Conservation (phyloP, 805 yeast species). For the Groenewaldozyma salmanticensis region DNA sequence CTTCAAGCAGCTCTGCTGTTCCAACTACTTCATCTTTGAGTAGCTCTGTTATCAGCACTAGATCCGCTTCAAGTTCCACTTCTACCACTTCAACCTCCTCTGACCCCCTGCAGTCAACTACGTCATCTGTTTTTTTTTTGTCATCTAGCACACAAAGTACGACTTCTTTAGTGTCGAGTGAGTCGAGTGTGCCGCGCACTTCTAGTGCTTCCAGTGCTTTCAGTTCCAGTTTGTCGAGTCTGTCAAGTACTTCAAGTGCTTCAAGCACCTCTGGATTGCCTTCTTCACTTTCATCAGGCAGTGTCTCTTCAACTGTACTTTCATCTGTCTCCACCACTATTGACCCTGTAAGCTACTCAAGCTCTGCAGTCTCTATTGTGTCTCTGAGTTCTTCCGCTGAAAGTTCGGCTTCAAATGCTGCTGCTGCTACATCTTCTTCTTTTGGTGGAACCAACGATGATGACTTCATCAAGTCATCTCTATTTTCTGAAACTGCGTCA, state of each 20-base stretch:
- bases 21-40: background rate
- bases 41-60: background rate
- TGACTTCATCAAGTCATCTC: background rate
- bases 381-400: background rate
- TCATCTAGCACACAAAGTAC: no score
- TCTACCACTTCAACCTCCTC: background rate
- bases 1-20: background rate
- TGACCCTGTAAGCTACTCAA: constrained; percentile 3
- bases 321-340: constrained; percentile 35
- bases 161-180: no score
- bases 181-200: no score
- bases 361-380: background rate
- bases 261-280: no score
- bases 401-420: constrained; percentile 1
- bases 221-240: no score
- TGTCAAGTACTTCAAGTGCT: no score
- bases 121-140: no score
- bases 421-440: constrained; percentile 2
- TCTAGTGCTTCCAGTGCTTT: no score
- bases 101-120: no score
- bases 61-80: background rate
- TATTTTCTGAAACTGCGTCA: constrained; percentile 1
- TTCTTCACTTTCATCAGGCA: no score
- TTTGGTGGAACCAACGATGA: background rate
- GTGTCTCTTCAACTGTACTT: no score